Evolutionary conservation across 768 basidiomycete species (phyloP).

Genomic region (Termitomyces sp.): DNA sequence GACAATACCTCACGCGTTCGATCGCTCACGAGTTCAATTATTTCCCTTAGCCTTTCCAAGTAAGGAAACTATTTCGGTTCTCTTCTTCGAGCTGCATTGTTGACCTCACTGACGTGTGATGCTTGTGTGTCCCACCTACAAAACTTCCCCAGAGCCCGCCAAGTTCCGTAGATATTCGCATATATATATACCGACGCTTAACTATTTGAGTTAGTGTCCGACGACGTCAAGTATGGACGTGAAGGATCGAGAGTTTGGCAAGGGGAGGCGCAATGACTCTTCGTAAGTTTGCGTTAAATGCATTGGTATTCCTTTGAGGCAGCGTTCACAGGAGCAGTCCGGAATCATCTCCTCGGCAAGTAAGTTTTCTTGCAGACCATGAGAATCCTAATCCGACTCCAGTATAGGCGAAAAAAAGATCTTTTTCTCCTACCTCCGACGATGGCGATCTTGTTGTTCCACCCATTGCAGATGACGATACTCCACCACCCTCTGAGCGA

Average conservation of each 20-base stretch:
- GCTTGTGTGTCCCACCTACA: constrained; percentile 5
- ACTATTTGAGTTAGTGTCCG: background rate
- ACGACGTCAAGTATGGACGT: constrained; percentile 13
- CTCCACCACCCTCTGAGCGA: constrained; percentile 40
- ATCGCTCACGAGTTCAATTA: background rate
- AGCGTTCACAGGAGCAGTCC: constrained; percentile 44
- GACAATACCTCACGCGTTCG: background rate
- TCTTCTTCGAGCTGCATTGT: background rate
- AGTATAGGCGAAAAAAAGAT: constrained; percentile 38
- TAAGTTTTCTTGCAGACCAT: constrained; percentile 21
- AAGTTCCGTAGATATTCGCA: background rate
- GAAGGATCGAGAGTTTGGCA: constrained; percentile 30
- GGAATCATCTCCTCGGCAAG: constrained; percentile 47
- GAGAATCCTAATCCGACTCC: constrained; percentile 1
- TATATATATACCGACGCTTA: constrained; percentile 1
- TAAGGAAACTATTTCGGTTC: background rate
- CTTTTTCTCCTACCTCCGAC: constrained; percentile 49
- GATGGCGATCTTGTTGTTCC: constrained; percentile 39
- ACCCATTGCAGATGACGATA: constrained; percentile 36
- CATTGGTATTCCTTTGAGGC: background rate
- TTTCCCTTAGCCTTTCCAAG: background rate
- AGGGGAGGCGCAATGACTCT: constrained; percentile 34
- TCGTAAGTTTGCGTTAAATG: constrained; percentile 23
- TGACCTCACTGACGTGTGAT: constrained; percentile 5
- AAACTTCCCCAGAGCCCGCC: background rate